These are phyloP conservation scores for Monosporascus ibericus DNA, from an alignment of 2,329 filamentous ascomycete genomes.

Conservation along the genomic window DNA sequence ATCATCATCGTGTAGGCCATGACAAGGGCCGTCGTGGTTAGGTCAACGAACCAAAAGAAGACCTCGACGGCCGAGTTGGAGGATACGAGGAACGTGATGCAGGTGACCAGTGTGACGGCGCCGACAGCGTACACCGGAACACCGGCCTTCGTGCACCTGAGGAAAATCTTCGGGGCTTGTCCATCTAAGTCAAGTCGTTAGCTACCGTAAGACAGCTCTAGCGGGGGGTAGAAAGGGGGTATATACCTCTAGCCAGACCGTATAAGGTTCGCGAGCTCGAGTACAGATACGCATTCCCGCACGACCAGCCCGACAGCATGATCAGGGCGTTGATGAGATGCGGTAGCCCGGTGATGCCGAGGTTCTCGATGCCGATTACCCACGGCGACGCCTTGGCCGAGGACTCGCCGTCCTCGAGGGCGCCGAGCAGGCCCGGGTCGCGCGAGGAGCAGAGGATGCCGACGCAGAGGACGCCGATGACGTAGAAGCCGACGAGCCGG, in stretches of 20 bases:
- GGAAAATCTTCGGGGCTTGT: slow-evolving; percentile 32
- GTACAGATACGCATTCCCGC: slow-evolving; percentile 17
- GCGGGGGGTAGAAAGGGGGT: background rate
- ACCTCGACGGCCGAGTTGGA: slow-evolving; percentile 30
- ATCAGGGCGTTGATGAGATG: slow-evolving; percentile 50
- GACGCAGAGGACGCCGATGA: slow-evolving; percentile 52
- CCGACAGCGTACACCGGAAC: slow-evolving; percentile 35
- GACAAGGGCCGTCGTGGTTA: slow-evolving; percentile 33
- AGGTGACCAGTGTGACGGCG: slow-evolving; percentile 25
- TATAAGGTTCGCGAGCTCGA: slow-evolving; percentile 13
- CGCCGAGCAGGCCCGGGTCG: slow-evolving; percentile 46
- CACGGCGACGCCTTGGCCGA: slow-evolving; percentile 45
- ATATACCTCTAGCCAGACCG: slow-evolving; percentile 20
- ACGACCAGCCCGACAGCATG: slow-evolving; percentile 18
- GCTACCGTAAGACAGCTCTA: background rate
- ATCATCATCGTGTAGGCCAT: slow-evolving; percentile 41
- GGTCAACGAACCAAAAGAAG: slow-evolving; percentile 35
- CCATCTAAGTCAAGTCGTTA: slow-evolving; percentile 13
- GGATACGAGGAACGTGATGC: slow-evolving; percentile 33
- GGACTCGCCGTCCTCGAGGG: slow-evolving; percentile 46
- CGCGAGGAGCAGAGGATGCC: slow-evolving; percentile 55
- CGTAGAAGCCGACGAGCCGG: slow-evolving; percentile 55
- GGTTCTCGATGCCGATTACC: slow-evolving; percentile 48
- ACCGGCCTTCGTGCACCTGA: slow-evolving; percentile 34
- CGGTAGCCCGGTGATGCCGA: slow-evolving; percentile 45